Conservation (phyloP, 2,329 filamentous ascomycete species). For the Phialophora tarda region DNA sequence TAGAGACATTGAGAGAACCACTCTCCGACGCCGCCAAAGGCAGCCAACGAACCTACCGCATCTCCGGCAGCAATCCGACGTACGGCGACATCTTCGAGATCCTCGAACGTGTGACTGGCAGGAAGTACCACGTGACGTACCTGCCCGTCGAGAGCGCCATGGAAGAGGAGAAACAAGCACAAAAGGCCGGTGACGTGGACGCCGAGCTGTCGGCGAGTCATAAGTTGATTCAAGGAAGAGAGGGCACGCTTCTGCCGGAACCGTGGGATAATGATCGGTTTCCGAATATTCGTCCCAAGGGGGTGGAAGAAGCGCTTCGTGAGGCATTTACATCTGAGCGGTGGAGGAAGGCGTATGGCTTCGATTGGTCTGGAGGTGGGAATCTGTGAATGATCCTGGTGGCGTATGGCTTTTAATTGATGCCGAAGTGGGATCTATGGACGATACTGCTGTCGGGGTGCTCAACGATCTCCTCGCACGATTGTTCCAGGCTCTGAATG, state of each 20-base stretch:
- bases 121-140: conserved; percentile 22
- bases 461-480: too few species aligned
- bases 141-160: conserved; percentile 24
- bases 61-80: conserved; percentile 19
- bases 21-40: conserved; percentile 3
- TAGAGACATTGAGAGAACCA: conserved; percentile 23
- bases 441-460: neutral
- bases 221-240: conserved; percentile 25
- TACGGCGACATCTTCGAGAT: conserved; percentile 23
- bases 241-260: conserved; percentile 18
- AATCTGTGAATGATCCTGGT: neutral
- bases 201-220: conserved; percentile 26
- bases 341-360: conserved; percentile 27
- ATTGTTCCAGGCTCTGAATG: too few species aligned
- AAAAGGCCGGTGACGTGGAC: conserved; percentile 20
- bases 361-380: conserved; percentile 32
- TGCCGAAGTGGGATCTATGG: too few species aligned
- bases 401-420: too few species aligned
- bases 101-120: conserved; percentile 20
- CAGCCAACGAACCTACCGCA: conserved; percentile 22
- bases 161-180: conserved; percentile 20
- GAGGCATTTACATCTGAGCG: conserved; percentile 18
- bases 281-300: conserved; percentile 13
- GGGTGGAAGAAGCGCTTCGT: conserved; percentile 11
- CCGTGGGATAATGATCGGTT: conserved; percentile 27